Base-by-base conservation (phyloP, 805 yeast genomes). In the Blastobotrys attinorum region DNA sequence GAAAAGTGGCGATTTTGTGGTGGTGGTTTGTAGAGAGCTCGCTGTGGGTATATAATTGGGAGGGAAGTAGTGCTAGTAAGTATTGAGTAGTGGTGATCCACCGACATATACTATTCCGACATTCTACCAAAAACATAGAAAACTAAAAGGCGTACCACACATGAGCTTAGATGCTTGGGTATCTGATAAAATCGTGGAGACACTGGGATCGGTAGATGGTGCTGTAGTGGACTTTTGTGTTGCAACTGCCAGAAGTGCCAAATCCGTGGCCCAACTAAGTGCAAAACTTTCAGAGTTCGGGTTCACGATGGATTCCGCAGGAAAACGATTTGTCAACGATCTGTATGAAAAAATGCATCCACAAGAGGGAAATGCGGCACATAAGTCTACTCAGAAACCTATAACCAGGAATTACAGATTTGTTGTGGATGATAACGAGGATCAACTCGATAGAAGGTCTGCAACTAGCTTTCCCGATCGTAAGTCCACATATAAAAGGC, bases 171-270 rank as follows among this genome's bases (percentile, higher is more conserved):
- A 44, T 22, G 22, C 46, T 25, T 57, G 59, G 57, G 50, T 49
- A 11, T 45, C 47, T 10, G 58, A 54, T 45, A 40, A 50, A 32
- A 35, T 54, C 18, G 31, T 49, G 11, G 47, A 42, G 36, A 27
- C 51, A 15, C 32, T 51, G 33, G 56, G 57, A 0, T 58, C 51
- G 5, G 43, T 46, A 5, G 61, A 58, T 39, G 57, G 55, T 18
- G 40, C 50, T 16, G 40, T 55, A 13, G 58, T 54, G 27, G 60
- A 55, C n/a, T 57, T 44, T 44, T 55, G 59, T 32, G 31, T 50
- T 25, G 58, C 60, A 3, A 40, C 57, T 16, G 62, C 62, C 17
- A 35, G 44, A 29, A 38, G 55, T 6, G 53, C 60, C 13, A 46
- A 47, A 15, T 45, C 52, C 2, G 42, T 44, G 3, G 33, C 17